Evolutionary conservation across 306 rosid genomes (phyloP).

Genomic region (Citrullus colocynthis): DNA sequence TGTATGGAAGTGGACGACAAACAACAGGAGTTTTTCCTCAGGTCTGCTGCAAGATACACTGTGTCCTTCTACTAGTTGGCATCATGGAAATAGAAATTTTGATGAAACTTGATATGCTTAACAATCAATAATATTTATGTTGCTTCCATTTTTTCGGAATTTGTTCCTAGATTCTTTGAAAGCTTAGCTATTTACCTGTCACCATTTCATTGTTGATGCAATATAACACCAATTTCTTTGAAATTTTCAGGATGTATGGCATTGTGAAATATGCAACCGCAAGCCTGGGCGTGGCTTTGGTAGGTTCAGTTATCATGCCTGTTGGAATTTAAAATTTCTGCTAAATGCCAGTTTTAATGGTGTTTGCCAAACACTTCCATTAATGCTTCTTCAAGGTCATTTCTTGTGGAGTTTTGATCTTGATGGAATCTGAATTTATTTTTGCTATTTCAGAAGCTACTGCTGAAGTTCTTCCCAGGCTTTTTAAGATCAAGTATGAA

Average conservation of each 20-base stretch:
- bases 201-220: slow-evolving; percentile 10
- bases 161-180: neutral
- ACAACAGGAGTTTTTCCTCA: slow-evolving; percentile 96
- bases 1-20: slow-evolving; percentile 93
- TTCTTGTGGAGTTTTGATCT: slow-evolving; percentile 1
- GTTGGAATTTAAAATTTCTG: neutral
- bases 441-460: slow-evolving; percentile 69
- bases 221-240: slow-evolving; percentile 6
- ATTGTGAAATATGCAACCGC: slow-evolving; percentile 91
- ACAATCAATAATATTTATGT: neutral
- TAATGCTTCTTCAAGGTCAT: slow-evolving; percentile 7
- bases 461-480: slow-evolving; percentile 93
- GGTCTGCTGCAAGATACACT: slow-evolving; percentile 33
- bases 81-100: neutral
- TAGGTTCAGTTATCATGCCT: slow-evolving; percentile 23
- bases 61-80: slow-evolving; percentile 15
- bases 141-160: neutral
- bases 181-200: neutral
- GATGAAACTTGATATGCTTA: neutral
- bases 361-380: neutral
- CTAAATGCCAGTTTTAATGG: neutral
- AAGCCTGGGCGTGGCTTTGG: slow-evolving; percentile 99
- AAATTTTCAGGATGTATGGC: slow-evolving; percentile 90
- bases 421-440: slow-evolving; percentile 12
- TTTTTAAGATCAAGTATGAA: slow-evolving; percentile 89